A percentile compares a stretch with the other conserved stretches of the same genome.
phyloP scores from a whole-genome alignment of 352 stramenopile genomes.

The Thalassiosira ordinaria region DNA sequence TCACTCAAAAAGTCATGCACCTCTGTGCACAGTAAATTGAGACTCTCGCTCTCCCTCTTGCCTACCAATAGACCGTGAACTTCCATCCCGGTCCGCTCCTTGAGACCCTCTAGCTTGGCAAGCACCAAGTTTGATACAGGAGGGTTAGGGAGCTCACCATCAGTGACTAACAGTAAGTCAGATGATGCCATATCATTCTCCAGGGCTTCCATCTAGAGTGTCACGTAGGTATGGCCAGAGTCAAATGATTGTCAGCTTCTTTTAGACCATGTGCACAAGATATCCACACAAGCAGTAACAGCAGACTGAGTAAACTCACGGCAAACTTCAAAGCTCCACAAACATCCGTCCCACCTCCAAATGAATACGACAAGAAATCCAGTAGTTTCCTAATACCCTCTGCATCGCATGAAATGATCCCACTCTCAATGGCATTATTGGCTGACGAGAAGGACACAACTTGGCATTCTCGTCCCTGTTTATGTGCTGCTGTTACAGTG shows the following conservation, averaged over 20 bases:
- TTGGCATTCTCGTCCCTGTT: conserved; percentile 67
- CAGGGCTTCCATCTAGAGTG: conserved; percentile 41
- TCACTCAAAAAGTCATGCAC: conserved; percentile 75
- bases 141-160: conserved; percentile 81
- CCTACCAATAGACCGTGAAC: conserved; percentile 77
- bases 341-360: conserved; percentile 82
- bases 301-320: too few relatives aligned
- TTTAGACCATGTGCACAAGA: too few relatives aligned
- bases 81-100: conserved; percentile 62
- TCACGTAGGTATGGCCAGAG: too few relatives aligned
- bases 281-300: too few relatives aligned
- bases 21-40: conserved; percentile 68
- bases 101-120: conserved; percentile 61
- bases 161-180: conserved; percentile 78
- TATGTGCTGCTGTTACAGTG: conserved; percentile 64
- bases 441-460: conserved; percentile 77
- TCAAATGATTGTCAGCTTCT: too few relatives aligned
- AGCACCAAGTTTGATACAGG: conserved; percentile 69
- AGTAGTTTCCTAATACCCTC: conserved; percentile 64
- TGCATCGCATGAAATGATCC: conserved; percentile 55
- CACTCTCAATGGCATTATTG: conserved; percentile 68
- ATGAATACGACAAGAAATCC: conserved; percentile 76
- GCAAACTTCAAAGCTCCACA: conserved; percentile 71
- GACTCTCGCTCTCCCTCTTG: conserved; percentile 68
- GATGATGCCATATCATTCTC: conserved; percentile 67